phyloP scores from a whole-genome alignment of 495 filamentous ascomycete species.

The Thermothielavioides terrestris region DNA sequence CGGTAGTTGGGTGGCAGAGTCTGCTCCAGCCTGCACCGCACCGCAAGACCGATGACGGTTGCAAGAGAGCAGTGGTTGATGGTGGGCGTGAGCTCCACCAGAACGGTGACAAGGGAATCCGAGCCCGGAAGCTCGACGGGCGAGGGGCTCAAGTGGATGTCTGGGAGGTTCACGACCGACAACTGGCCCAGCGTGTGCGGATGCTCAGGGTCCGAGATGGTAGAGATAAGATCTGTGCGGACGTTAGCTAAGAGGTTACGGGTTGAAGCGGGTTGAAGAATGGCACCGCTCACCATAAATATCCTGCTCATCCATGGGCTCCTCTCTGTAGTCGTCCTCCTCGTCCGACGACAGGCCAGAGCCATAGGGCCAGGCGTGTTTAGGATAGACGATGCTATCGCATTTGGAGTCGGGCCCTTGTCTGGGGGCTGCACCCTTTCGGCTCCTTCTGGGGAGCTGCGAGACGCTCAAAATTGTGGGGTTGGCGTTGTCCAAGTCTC shows the following conservation, averaged over 20 bases:
- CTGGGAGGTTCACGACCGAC: constrained; percentile 85
- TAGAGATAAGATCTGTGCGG: constrained; percentile 75
- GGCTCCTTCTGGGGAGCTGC: constrained; percentile 69
- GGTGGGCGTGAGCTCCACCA: constrained; percentile 84
- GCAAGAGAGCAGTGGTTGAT: constrained; percentile 95
- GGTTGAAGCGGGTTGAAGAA: no score
- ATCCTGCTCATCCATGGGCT: constrained; percentile 92
- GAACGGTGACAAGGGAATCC: constrained; percentile 41
- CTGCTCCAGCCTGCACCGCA: constrained; percentile 84
- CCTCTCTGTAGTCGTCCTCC: constrained; percentile 45
- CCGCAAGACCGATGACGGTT: constrained; percentile 91
- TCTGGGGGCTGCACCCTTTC: constrained; percentile 26
- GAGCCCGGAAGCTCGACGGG: constrained; percentile 42
- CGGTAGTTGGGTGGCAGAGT: constrained; percentile 86
- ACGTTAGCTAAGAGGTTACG: no score
- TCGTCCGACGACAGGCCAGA: constrained; percentile 18
- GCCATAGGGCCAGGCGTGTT: constrained; percentile 29
- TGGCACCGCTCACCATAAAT: constrained; percentile 63
- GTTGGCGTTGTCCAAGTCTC: constrained; percentile 72
- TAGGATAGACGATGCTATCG: constrained; percentile 26
- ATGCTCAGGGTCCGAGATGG: constrained; percentile 93
- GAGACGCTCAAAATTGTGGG: constrained; percentile 85
- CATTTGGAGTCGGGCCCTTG: constrained; percentile 28
- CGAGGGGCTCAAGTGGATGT: constrained; percentile 70
- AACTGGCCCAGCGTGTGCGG: constrained; percentile 86